These are phyloP conservation scores for Chamaenerion angustifolium DNA, from an alignment of 345 rosid species.

Conservation along the genomic window DNA sequence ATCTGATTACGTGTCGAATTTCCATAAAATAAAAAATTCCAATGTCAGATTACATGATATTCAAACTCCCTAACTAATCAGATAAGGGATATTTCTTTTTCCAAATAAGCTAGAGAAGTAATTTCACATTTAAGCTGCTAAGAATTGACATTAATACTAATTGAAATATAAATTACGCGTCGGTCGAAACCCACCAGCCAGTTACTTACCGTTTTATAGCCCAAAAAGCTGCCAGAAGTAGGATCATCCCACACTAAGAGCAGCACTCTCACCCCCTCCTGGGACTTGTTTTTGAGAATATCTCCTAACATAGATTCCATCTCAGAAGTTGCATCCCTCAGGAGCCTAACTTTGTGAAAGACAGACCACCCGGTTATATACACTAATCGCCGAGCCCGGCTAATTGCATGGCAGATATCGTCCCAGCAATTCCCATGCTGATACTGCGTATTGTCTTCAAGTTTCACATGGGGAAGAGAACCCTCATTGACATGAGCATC, in stretches of 20 bases:
- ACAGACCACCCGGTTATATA: conserved; percentile 96
- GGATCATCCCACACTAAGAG: conserved; percentile 98
- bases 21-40: too few relatives aligned
- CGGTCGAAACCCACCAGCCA: background rate
- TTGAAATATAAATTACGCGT: too few relatives aligned
- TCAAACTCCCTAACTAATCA: too few relatives aligned
- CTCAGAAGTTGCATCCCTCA: conserved; percentile 31
- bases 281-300: conserved; percentile 71
- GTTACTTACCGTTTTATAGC: conserved; percentile 47
- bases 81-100: too few relatives aligned
- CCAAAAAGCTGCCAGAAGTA: conserved; percentile 59
- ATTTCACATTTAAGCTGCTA: too few relatives aligned
- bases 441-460: conserved; percentile 40
- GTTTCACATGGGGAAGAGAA: conserved; percentile 39
- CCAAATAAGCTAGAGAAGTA: too few relatives aligned
- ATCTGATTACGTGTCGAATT: too few relatives aligned
- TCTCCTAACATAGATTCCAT: conserved; percentile 43
- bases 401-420: conserved; percentile 59
- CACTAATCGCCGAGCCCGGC: conserved; percentile 68
- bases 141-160: too few relatives aligned
- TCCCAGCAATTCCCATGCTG: conserved; percentile 59
- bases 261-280: conserved; percentile 88
- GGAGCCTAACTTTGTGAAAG: conserved; percentile 43
- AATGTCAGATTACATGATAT: too few relatives aligned
- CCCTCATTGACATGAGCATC: conserved; percentile 77